phyloP scores from a whole-genome alignment of 176 grass and related monocot species.

The Canna indica region DNA sequence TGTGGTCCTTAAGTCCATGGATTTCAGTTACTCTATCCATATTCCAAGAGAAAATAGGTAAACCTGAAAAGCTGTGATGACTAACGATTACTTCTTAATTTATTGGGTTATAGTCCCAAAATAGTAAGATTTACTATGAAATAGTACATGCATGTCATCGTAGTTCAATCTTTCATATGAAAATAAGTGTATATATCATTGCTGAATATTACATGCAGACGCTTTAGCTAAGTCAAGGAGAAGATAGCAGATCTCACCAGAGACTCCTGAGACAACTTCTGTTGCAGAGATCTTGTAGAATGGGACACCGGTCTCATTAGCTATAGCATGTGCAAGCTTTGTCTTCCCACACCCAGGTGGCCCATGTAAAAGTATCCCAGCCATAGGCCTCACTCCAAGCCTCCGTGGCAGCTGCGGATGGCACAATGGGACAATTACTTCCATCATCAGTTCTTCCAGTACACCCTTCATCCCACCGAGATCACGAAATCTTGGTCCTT shows the following conservation, averaged over 20 bases:
- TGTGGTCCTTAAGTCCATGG: no score
- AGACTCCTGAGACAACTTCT: slow-evolving; percentile 76
- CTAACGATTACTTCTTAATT: not conserved
- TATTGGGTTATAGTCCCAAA: not conserved
- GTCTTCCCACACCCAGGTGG: slow-evolving; percentile 89
- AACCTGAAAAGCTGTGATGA: not conserved
- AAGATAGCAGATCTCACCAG: slow-evolving; percentile 34
- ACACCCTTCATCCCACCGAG: slow-evolving; percentile 60
- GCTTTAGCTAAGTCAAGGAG: not conserved
- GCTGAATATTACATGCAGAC: not conserved
- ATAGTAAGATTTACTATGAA: not conserved
- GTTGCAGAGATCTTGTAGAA: slow-evolving; percentile 94
- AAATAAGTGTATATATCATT: not conserved
- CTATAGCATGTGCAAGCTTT: slow-evolving; percentile 74
- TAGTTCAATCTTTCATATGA: not conserved
- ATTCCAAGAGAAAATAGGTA: not conserved
- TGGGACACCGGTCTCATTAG: slow-evolving; percentile 71
- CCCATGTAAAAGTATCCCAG: slow-evolving; percentile 66
- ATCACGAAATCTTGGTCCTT: slow-evolving; percentile 47
- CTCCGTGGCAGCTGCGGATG: slow-evolving; percentile 53
- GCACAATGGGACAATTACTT: slow-evolving; percentile 75
- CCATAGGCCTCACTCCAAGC: slow-evolving; percentile 67
- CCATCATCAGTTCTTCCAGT: slow-evolving; percentile 78
- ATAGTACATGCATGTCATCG: no score
- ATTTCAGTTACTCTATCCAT: not conserved